These are phyloP conservation scores for Pichia nanzhaoensis DNA, from an alignment of 805 yeast genomes.

Conservation along the genomic window DNA sequence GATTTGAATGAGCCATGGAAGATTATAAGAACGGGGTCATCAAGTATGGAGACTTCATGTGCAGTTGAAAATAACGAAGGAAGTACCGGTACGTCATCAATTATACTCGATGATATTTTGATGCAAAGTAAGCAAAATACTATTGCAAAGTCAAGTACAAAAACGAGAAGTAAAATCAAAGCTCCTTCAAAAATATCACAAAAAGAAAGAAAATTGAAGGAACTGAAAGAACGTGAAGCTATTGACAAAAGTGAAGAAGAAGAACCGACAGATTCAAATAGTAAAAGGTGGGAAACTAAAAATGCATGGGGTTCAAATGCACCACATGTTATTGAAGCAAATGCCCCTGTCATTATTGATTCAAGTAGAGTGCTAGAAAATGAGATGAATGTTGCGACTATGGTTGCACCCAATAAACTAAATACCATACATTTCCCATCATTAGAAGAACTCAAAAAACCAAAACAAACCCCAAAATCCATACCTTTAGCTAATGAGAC, in stretches of 20 bases:
- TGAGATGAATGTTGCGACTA: slow-evolving; percentile 13
- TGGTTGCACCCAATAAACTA: slow-evolving; percentile 38
- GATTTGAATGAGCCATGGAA: slow-evolving; percentile 3
- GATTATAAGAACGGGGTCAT: background rate
- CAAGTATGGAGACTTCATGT: background rate
- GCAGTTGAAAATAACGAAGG: background rate
- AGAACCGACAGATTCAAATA: too few relatives aligned
- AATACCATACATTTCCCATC: slow-evolving; percentile 18
- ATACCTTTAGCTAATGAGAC: background rate
- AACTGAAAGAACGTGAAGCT: background rate
- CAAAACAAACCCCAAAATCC: background rate
- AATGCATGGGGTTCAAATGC: slow-evolving; percentile 13
- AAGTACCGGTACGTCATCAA: background rate
- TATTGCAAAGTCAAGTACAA: slow-evolving; percentile 1
- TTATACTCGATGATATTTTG: slow-evolving; percentile 5
- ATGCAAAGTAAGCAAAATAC: background rate
- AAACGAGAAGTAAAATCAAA: slow-evolving; percentile 4
- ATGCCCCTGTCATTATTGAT: background rate
- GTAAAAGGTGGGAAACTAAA: background rate
- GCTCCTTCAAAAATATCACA: slow-evolving; percentile 15
- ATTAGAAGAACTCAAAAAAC: slow-evolving; percentile 10
- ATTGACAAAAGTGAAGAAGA: background rate
- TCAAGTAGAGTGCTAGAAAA: slow-evolving; percentile 5
- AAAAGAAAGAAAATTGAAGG: slow-evolving; percentile 16
- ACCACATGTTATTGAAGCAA: slow-evolving; percentile 11